phyloP scores from a whole-genome alignment of 345 rosid genomes.

The Lepidium africanum region DNA sequence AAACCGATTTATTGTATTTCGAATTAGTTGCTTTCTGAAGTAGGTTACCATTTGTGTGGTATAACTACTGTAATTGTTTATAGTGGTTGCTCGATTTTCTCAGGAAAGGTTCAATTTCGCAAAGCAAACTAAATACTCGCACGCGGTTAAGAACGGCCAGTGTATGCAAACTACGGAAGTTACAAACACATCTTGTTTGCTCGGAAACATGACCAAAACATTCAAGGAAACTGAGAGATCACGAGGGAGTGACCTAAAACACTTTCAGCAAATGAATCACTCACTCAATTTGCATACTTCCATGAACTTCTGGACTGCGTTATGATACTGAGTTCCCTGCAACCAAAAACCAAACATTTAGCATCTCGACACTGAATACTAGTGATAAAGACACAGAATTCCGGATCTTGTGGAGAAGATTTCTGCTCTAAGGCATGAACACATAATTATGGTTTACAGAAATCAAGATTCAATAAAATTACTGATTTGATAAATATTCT shows the following conservation, averaged over 20 bases:
- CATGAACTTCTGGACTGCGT: conserved; percentile 82
- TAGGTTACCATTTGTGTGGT: too few relatives aligned
- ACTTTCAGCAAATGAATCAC: conserved; percentile 14
- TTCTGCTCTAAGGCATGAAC: background rate
- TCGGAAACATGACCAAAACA: conserved; percentile 1
- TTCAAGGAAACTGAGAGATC: background rate
- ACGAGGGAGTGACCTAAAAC: conserved; percentile 2
- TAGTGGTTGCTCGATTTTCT: too few relatives aligned
- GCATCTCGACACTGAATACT: background rate
- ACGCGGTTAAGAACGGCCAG: background rate
- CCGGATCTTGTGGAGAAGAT: background rate
- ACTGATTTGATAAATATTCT: background rate
- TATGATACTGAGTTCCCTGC: conserved; percentile 91
- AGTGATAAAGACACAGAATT: background rate
- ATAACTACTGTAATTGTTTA: too few relatives aligned
- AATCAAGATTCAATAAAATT: background rate
- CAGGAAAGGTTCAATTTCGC: background rate
- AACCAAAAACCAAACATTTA: conserved; percentile 12
- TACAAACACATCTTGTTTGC: conserved; percentile 7
- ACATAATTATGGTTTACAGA: background rate
- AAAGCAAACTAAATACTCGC: background rate
- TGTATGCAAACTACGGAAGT: background rate
- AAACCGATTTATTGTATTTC: too few relatives aligned
- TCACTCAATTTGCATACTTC: conserved; percentile 72
- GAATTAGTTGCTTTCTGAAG: too few relatives aligned